Evolutionary conservation across 2,329 filamentous ascomycete species (phyloP), one percentile per base, ranked within the genome.

Genomic region (Ilyonectria destructans): DNA sequence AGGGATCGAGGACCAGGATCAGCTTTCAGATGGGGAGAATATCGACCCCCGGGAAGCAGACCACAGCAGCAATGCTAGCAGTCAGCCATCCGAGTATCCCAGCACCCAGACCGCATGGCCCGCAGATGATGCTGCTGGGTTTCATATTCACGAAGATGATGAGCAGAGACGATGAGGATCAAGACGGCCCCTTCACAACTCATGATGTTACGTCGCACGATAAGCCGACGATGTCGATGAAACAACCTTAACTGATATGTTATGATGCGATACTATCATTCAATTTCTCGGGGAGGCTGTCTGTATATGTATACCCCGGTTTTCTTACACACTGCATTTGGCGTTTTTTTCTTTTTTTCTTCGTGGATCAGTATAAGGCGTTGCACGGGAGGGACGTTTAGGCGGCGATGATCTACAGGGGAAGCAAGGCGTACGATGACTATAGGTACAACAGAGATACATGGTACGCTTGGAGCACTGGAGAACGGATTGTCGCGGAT

Each of bases 41-140:
- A 77, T 85, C 37, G 84, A 88, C 54, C 86, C 86, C 2, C 70
- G 73, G 9, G 72, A 71, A 19, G 72, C 71, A 2, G 79, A 75
- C 13, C 74, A 75, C n/a, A 69, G 69, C n/a, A 81, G 77, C 61
- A 81, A 82, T 5, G 78, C 70, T 35, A 89, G 87, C 73, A 87
- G 86, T 75, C 82, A 84, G 71, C 88, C 88, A 2, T 87, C 85
- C 19, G 88, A 89, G 73, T 90, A 89, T 71, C 85, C 87, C 6
- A 88, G 84, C 74, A 88, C 84, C 13, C 85, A 86, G 68, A 80
- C 77, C 17, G 80, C 80, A 9, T 86, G 82, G 82, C 78, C 79
- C 6, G 74, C 72, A 26, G 73, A 74, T n/a, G 73, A 70, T 19
- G 70, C 70, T 33, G 55, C 69, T 2, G 81, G 74, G 7, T 84